phyloP scores from a whole-genome alignment of 176 grass and related monocot genomes.

The Hsuehochloa calcarea region DNA sequence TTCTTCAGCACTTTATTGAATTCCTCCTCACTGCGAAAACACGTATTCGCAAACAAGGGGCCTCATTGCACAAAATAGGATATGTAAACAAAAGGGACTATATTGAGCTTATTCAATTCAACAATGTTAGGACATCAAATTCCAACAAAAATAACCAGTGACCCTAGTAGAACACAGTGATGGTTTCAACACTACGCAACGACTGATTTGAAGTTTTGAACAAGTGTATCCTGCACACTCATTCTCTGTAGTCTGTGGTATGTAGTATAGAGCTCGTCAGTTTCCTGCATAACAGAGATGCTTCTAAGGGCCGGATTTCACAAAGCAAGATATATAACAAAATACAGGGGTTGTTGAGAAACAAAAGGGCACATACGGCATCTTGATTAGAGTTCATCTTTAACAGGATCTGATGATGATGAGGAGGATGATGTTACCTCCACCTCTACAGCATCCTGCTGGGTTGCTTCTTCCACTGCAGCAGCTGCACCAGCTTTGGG shows the following conservation, averaged over 20 bases:
- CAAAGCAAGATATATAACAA: not conserved
- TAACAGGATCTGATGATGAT: conserved; percentile 22
- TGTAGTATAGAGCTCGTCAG: not conserved
- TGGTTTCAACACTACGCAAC: not conserved
- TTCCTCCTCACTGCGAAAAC: not conserved
- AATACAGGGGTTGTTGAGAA: not conserved
- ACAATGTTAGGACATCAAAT: not conserved
- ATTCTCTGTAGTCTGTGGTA: not conserved
- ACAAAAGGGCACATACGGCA: not conserved
- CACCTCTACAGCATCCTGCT: conserved; percentile 21
- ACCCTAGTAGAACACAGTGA: not conserved
- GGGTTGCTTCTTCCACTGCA: conserved; percentile 10
- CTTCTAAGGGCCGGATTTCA: conserved; percentile 1
- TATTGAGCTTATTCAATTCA: conserved; percentile 22
- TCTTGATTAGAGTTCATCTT: conserved; percentile 79
- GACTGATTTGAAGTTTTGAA: not conserved
- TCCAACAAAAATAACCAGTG: not conserved
- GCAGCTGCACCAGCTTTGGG: conserved; percentile 3
- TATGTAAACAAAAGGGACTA: not conserved
- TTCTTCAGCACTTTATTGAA: not conserved
- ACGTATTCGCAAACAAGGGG: not conserved
- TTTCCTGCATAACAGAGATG: not conserved
- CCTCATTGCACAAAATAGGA: not conserved
- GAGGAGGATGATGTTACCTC: conserved; percentile 8
- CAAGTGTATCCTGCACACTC: not conserved